Conservation (phyloP, 1,139 yeast genomes). For the Saccharomyces uvarum region DNA sequence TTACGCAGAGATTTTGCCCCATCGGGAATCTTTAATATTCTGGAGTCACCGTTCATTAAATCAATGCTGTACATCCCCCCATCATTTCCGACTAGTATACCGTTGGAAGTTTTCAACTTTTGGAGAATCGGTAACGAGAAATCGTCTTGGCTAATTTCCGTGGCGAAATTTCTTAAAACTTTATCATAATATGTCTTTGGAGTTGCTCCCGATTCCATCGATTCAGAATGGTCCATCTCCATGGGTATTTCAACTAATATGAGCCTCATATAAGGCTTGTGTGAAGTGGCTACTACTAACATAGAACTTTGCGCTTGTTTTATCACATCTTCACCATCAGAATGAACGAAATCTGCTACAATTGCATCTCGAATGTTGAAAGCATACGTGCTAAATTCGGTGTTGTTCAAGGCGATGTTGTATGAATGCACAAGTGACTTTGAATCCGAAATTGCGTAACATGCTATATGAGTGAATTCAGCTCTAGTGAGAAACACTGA, state of each 20-base stretch:
- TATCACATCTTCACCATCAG: conserved; percentile 13
- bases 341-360: conserved; percentile 16
- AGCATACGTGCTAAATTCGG: conserved; percentile 61
- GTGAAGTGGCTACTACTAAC: conserved; percentile 61
- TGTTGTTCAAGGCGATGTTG: conserved; percentile 61
- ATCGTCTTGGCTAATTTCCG: conserved; percentile 65
- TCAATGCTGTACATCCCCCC: conserved; percentile 61
- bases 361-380: conserved; percentile 53
- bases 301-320: conserved; percentile 26
- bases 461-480: conserved; percentile 50
- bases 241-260: conserved; percentile 42
- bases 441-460: conserved; percentile 32
- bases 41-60: conserved; percentile 34
- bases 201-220: not conserved
- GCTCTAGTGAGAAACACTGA: conserved; percentile 48
- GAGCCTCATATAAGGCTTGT: conserved; percentile 66
- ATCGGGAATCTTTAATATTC: conserved; percentile 22
- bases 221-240: not conserved
- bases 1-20: not conserved
- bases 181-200: conserved; percentile 33
- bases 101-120: conserved; percentile 37
- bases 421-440: conserved; percentile 32
- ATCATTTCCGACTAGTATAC: conserved; percentile 65
- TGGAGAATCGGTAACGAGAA: conserved; percentile 49
- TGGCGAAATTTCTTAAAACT: conserved; percentile 49